Percentiles rank a stretch among this genome's conserved stretches.
phyloP scores from a whole-genome alignment of 2,329 filamentous ascomycete species.

The Talaromyces albobiverticillius region DNA sequence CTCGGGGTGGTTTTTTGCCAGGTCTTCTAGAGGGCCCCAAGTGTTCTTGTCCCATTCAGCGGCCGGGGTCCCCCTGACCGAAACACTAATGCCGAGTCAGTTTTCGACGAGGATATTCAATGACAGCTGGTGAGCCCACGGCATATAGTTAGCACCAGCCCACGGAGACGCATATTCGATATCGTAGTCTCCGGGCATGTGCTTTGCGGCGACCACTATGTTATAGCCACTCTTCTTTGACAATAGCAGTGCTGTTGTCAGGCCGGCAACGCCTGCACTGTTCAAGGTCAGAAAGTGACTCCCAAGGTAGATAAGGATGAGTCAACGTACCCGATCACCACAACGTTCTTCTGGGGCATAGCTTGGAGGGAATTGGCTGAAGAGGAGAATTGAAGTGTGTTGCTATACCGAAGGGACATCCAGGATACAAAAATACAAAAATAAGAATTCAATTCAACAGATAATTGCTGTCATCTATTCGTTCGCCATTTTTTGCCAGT shows the following conservation, averaged over 20 bases:
- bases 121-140: slow-evolving; percentile 59
- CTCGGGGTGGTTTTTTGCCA: slow-evolving; percentile 66
- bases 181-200: slow-evolving; percentile 91
- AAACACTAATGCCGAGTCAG: not conserved
- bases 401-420: no score
- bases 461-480: no score
- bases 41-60: slow-evolving; percentile 60
- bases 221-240: slow-evolving; percentile 55
- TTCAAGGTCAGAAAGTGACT: not conserved
- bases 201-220: slow-evolving; percentile 74
- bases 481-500: no score
- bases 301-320: not conserved
- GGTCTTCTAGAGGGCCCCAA: slow-evolving; percentile 60
- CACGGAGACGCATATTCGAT: slow-evolving; percentile 87
- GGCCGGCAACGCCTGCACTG: slow-evolving; percentile 63
- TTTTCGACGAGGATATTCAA: no score
- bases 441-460: no score
- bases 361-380: no score
- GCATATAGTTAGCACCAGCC: slow-evolving; percentile 78
- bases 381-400: no score
- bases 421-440: no score
- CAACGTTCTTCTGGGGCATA: not conserved
- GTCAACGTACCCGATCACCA: slow-evolving; percentile 1
- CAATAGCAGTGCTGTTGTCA: slow-evolving; percentile 63
- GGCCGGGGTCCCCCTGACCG: not conserved